These are phyloP conservation scores for Phytopythium oedochilum DNA, from an alignment of 352 stramenopile species.

Conservation along the genomic window DNA sequence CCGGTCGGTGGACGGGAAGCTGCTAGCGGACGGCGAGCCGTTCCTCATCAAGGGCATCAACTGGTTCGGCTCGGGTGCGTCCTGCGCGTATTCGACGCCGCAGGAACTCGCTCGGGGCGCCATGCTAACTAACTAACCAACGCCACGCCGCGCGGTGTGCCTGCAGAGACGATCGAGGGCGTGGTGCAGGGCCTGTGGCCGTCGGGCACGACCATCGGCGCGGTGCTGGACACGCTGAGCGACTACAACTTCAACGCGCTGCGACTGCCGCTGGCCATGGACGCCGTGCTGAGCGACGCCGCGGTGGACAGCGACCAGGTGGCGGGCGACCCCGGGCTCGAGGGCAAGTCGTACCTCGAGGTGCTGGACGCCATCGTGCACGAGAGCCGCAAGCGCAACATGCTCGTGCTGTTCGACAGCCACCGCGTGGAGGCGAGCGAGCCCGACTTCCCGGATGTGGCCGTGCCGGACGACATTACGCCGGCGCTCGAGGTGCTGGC, in stretches of 20 bases:
- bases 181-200: slow-evolving; percentile 65
- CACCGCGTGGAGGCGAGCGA: slow-evolving; percentile 52
- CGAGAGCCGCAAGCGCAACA: slow-evolving; percentile 53
- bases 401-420: slow-evolving; percentile 70
- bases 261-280: slow-evolving; percentile 60
- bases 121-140: no score
- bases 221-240: slow-evolving; percentile 40
- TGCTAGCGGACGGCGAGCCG: slow-evolving; percentile 45
- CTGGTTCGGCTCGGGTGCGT: slow-evolving; percentile 61
- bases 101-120: no score
- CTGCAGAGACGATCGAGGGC: slow-evolving; percentile 47
- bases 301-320: slow-evolving; percentile 42
- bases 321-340: slow-evolving; percentile 27
- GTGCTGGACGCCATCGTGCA: slow-evolving; percentile 53
- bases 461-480: slow-evolving; percentile 44
- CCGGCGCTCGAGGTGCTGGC: slow-evolving; percentile 49
- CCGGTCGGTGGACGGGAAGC: slow-evolving; percentile 46
- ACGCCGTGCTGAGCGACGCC: slow-evolving; percentile 47
- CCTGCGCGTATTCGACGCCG: no score
- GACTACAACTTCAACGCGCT: slow-evolving; percentile 54
- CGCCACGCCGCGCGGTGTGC: no score
- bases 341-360: slow-evolving; percentile 54
- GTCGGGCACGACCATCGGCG: slow-evolving; percentile 48
- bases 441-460: slow-evolving; percentile 55
- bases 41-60: slow-evolving; percentile 72